Evolutionary conservation across 306 rosid species (phyloP), one percentile per base, ranked within the genome.

Genomic region (Cucurbita argyrosperma): DNA sequence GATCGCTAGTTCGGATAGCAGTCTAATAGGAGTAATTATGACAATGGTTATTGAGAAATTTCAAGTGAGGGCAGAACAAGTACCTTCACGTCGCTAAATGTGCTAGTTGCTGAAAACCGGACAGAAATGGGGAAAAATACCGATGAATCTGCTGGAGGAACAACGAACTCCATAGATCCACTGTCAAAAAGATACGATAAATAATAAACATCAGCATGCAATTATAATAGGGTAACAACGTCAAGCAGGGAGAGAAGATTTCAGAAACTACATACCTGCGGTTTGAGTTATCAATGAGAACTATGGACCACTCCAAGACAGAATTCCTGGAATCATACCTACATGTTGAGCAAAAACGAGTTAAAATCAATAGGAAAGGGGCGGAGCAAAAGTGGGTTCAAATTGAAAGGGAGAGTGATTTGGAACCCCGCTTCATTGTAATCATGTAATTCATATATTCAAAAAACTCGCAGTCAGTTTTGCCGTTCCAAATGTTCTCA

Each of bases 81-180:
- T 50, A 90, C 98, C 98, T 93, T 93, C 56, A 93, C 81, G 76
- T 93, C 94, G 76, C 98, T 89, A 74, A 87, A 93, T 57, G 97
- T 93, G 49, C 79, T 88, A 15, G 96, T 70, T 35, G 97, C 96
- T 72, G 88, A 75, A 79, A 93, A 93, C 13, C 85, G 78, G 15
- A 90, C 93, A 67, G 97, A 90, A 78, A 93, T 90, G 67, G 97
- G 97, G 76, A 93, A 90, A 83, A 93, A 93, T 64, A 82, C 75
- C 30, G 97, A 90, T 76, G 98, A 82, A 78, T 94, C 97, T 15
- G 90, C 85, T 65, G 82, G 89, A 16, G 97, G 97, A 83, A 94
- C 96, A 75, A 90, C 97, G 77, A 94, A 94, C 79, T 90, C 97
- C 96, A 90, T 76, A 2, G 97, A 89, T 63, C 98, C 97, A 82